Conservation (phyloP, 1,284 basidiomycete species). For the Cutaneotrichosporon cutaneum region DNA sequence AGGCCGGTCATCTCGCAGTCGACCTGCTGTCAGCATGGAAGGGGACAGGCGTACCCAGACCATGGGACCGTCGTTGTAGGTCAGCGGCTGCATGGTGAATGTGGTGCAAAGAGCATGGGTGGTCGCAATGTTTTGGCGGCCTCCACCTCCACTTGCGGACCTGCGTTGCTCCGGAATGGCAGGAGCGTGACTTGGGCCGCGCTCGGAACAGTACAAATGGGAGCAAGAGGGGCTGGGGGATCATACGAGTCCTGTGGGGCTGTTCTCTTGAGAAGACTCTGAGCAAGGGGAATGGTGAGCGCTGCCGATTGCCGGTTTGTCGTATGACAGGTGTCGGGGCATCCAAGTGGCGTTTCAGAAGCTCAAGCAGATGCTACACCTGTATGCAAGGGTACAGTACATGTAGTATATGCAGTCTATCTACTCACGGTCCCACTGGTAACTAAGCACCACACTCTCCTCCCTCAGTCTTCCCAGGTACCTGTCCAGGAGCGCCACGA, state of each 20-base stretch:
- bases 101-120: background rate
- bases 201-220: background rate
- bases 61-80: constrained; percentile 51
- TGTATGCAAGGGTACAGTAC: too few relatives aligned
- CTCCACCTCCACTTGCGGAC: background rate
- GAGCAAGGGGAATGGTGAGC: too few relatives aligned
- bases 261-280: too few relatives aligned
- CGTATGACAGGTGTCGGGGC: too few relatives aligned
- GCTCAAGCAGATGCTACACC: too few relatives aligned
- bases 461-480: background rate
- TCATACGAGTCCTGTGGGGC: too few relatives aligned
- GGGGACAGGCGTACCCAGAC: constrained; percentile 44
- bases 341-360: too few relatives aligned
- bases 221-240: background rate
- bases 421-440: constrained; percentile 5
- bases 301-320: too few relatives aligned
- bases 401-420: background rate
- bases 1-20: constrained; percentile 59
- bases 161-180: background rate
- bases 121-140: background rate
- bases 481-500: background rate
- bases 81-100: constrained; percentile 26
- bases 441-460: background rate
- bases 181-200: too few relatives aligned
- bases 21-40: constrained; percentile 33